Conservation (phyloP, 2,329 filamentous ascomycete species). For the Fusarium floridanum region DNA sequence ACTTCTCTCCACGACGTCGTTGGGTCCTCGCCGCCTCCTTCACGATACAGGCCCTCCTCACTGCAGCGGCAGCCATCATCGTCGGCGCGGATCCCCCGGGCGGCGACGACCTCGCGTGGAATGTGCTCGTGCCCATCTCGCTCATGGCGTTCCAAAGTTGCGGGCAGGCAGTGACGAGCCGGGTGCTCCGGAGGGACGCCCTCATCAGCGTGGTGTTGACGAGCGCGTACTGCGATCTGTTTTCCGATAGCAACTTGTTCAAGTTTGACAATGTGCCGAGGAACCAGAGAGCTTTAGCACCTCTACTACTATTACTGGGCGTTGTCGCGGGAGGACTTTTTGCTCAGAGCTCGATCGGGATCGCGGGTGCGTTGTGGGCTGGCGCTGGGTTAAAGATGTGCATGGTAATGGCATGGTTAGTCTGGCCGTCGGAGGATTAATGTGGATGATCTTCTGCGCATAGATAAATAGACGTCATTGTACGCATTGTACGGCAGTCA, state of each 20-base stretch:
- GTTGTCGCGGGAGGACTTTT: conserved; percentile 64
- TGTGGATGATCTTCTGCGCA: conserved; percentile 5
- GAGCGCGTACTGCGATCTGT: conserved; percentile 84
- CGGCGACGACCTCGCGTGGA: conserved; percentile 64
- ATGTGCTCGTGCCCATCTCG: conserved; percentile 74
- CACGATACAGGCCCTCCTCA: conserved; percentile 62
- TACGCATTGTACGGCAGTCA: conserved; percentile 19
- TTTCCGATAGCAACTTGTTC: conserved; percentile 71
- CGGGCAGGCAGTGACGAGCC: conserved; percentile 81
- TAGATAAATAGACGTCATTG: background rate
- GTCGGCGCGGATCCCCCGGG: conserved; percentile 60
- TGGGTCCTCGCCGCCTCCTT: conserved; percentile 76
- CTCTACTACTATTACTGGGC: conserved; percentile 62
- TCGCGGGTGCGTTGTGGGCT: conserved; percentile 69
- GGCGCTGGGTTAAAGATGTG: conserved; percentile 68
- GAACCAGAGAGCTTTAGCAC: conserved; percentile 64
- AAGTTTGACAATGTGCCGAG: conserved; percentile 59
- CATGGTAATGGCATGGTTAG: conserved; percentile 70
- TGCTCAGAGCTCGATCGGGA: conserved; percentile 60
- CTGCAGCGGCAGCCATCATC: conserved; percentile 65
- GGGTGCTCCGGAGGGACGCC: conserved; percentile 76
- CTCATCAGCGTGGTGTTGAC: conserved; percentile 85
- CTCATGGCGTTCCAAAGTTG: conserved; percentile 82
- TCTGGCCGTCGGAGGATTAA: conserved; percentile 66
- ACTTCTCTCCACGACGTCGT: conserved; percentile 68